Evolutionary conservation across 192 early-diverging fungal species (phyloP), one percentile per base, ranked within the genome.

Genomic region (Diversispora eburnea): DNA sequence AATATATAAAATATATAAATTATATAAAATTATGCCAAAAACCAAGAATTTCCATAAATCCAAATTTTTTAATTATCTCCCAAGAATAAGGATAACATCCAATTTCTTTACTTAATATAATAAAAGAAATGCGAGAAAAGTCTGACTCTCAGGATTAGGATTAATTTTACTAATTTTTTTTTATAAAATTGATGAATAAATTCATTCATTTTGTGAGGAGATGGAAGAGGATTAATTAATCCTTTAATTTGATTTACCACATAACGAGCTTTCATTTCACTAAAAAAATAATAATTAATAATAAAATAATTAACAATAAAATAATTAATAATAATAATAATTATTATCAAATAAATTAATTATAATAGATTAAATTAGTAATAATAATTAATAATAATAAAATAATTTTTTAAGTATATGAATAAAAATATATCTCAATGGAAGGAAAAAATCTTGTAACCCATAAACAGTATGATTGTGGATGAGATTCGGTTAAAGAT

Each of bases 211-310:
- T 51, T 5, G 49, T 8, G 13, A 12, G 8, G 49, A 51, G 49
- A 6, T 6, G 49, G 49, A 13, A 51, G 49, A 12, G 49, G 49
- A 12, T 51, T 51, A 13, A 51, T 51, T 12, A 51, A 51, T 51
- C 49, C 49, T 51, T 51, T 51, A 51, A 51, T 51, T 12, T 51
- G 49, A n/a, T 78, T 76, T 3, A 82, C 76, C 0, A 84, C 77
- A 75, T 82, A 86, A 9, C 85, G 78, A 8, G 80, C 70, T 76
- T 89, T 85, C 75, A 89, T 77, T 65, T 89, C 86, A 62, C 72
- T 73, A 13, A 12, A 12, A 12, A 12, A 12, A 51, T 2, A 51
- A 51, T 12, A 51, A 4, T 51, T 6, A 51, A 51, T 51, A 51
- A 51, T 10, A 51, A 1, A 51, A 51, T 51, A 51, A 13, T 33